A percentile compares a stretch with the other conserved stretches of the same genome.
Conservation (phyloP, 2,329 filamentous ascomycete genomes). For the Dissoconium aciculare region DNA sequence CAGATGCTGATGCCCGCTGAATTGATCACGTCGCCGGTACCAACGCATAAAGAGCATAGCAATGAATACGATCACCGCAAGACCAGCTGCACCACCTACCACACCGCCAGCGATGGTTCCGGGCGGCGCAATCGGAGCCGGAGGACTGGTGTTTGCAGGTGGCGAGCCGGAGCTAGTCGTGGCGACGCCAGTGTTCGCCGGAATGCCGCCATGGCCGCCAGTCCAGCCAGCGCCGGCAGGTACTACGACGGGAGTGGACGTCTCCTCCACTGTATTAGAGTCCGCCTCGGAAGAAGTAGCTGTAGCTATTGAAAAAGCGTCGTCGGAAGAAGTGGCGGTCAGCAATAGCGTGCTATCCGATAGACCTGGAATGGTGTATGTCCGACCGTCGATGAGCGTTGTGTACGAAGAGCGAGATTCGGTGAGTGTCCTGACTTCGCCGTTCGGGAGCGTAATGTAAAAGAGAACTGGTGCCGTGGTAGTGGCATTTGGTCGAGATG, state of each 20-base stretch:
- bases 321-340: slow-evolving; percentile 2
- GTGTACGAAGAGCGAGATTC: slow-evolving; percentile 12
- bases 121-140: slow-evolving; percentile 26
- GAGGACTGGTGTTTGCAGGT: slow-evolving; percentile 7
- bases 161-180: slow-evolving; percentile 4
- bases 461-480: slow-evolving; percentile 6
- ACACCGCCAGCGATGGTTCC: slow-evolving; percentile 46
- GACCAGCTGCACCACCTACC: slow-evolving; percentile 45
- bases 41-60: slow-evolving; percentile 39
- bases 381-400: slow-evolving; percentile 14
- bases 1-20: slow-evolving; percentile 16
- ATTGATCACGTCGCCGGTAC: slow-evolving; percentile 27
- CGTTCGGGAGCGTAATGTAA: slow-evolving; percentile 16
- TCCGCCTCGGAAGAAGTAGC: slow-evolving; percentile 6
- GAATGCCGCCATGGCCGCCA: slow-evolving; percentile 2
- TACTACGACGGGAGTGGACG: background rate
- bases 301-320: slow-evolving; percentile 3
- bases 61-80: slow-evolving; percentile 36
- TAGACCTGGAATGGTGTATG: slow-evolving; percentile 12
- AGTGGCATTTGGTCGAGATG: background rate
- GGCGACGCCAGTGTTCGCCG: slow-evolving; percentile 3
- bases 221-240: slow-evolving; percentile 3
- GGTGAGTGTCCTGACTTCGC: slow-evolving; percentile 14
- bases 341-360: slow-evolving; percentile 5
- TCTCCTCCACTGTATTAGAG: slow-evolving; percentile 2